Conservation (phyloP, 2,329 filamentous ascomycete species). For the Monilinia laxa region DNA sequence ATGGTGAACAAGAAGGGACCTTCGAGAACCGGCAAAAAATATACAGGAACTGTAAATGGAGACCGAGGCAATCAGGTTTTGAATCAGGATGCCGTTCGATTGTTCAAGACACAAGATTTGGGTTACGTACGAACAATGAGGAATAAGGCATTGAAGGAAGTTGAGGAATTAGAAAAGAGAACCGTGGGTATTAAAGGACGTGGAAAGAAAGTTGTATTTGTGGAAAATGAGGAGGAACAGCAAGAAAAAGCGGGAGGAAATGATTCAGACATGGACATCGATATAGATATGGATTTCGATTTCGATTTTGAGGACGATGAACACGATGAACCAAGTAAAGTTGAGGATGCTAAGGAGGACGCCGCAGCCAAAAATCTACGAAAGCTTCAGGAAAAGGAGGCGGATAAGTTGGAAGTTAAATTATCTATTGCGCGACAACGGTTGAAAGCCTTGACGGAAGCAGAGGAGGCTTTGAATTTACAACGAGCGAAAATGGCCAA, state of each 20-base stretch:
- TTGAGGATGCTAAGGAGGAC: conserved; percentile 23
- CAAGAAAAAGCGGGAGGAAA: conserved; percentile 28
- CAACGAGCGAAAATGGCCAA: conserved; percentile 65
- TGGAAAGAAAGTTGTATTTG: conserved; percentile 43
- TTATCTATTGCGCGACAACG: conserved; percentile 54
- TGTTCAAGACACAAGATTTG: conserved; percentile 69
- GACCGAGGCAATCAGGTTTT: conserved; percentile 58
- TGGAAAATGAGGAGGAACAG: conserved; percentile 37
- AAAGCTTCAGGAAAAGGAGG: conserved; percentile 47
- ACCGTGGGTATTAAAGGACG: conserved; percentile 44
- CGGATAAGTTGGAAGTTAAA: conserved; percentile 49
- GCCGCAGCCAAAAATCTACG: conserved; percentile 42
- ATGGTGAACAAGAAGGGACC: conserved; percentile 64
- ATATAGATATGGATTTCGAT: conserved; percentile 31
- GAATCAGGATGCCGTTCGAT: conserved; percentile 56
- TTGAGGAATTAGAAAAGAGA: conserved; percentile 54
- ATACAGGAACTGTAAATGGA: conserved; percentile 56
- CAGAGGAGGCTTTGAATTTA: conserved; percentile 57
- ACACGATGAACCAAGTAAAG: conserved; percentile 28
- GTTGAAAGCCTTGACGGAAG: conserved; percentile 53
- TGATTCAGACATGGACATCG: conserved; percentile 37
- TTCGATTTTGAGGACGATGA: conserved; percentile 34
- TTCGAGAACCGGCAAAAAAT: conserved; percentile 51
- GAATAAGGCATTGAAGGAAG: conserved; percentile 59
- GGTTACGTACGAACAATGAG: conserved; percentile 63